A percentile compares a stretch with the other conserved stretches of the same genome.
These are phyloP conservation scores for Ophiorrhiza pumila DNA, from an alignment of 257 asterid species.

Conservation along the genomic window DNA sequence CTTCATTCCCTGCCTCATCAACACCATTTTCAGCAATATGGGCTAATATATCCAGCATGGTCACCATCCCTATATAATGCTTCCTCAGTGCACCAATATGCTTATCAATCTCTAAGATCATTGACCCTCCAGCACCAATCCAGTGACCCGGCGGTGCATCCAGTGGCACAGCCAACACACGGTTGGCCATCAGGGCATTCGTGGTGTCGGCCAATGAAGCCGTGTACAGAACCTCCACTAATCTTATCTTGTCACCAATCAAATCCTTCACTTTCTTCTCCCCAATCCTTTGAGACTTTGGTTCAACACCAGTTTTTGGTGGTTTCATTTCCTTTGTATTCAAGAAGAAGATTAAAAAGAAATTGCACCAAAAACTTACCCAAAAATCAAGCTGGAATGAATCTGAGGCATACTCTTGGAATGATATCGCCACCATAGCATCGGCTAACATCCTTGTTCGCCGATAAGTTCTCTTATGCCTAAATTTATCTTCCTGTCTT, in stretches of 20 bases:
- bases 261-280: conserved; percentile 61
- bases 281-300: conserved; percentile 32
- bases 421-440: neutral
- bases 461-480: neutral
- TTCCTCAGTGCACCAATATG: conserved; percentile 84
- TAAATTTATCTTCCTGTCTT: neutral
- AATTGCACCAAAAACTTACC: too few relatives aligned
- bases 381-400: too few relatives aligned
- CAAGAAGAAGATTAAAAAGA: too few relatives aligned
- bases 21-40: conserved; percentile 56
- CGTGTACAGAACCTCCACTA: conserved; percentile 89
- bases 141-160: conserved; percentile 99
- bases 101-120: conserved; percentile 87
- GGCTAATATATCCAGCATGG: conserved; percentile 78
- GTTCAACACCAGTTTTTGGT: neutral
- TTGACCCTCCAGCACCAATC: conserved; percentile 98
- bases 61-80: conserved; percentile 90
- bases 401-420: too few relatives aligned
- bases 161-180: conserved; percentile 70
- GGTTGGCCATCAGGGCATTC: conserved; percentile 63
- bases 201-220: conserved; percentile 77
- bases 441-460: too few relatives aligned
- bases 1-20: conserved; percentile 23
- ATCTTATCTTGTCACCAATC: conserved; percentile 39
- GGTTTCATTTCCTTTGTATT: neutral